Evolutionary conservation across 192 early-diverging fungal species (phyloP), one percentile per base, ranked within the genome.

Genomic region (Gigaspora rosea): DNA sequence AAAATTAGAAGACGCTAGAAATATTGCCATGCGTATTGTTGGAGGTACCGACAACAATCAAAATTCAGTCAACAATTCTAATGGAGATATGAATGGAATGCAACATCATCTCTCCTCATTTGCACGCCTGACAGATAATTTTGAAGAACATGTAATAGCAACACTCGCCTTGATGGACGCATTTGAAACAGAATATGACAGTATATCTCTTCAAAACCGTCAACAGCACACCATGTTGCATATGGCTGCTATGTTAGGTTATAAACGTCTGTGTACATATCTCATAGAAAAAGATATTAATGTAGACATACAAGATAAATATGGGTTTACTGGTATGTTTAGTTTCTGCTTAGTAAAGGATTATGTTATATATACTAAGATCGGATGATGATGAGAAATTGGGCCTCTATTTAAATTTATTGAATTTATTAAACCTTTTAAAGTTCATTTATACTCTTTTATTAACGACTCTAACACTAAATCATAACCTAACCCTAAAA

Each of bases 1-100:
- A n/a, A 90, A 90, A 76, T 69, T 94, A 50, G 92, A 93, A 58
- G 89, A 92, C 80, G 91, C 93, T 11, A 82, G 92, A 20, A 83
- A 91, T 52, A 88, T 93, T 66, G 93, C 93, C 15, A 85, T 92
- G 88, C 82, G 85, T 6, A 91, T 91, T 73, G 90, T 92, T 64
- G 85, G 85, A 59, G 76, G 76, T 18, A 79, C 78, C 48, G 77
- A 76, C 33, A 80, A 82, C 36, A 82, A 78, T 16, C 65, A 70
- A 35, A 50, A 57, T 18, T 72, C 76, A 9, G 80, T 78, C 12
- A 66, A 75, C 57, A 49, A 79, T 79, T 46, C 52, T n/a, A 66
- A 47, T 61, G 75, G 50, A 66, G 80, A 51, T 64, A 79, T 18
- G 33, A 62, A 36, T 78, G 78, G 27, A 76, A 83, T 75, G 81